Percentiles rank a stretch among this genome's conserved stretches.
phyloP scores from a whole-genome alignment of 768 basidiomycete genomes.

The Hericium rajendrae region DNA sequence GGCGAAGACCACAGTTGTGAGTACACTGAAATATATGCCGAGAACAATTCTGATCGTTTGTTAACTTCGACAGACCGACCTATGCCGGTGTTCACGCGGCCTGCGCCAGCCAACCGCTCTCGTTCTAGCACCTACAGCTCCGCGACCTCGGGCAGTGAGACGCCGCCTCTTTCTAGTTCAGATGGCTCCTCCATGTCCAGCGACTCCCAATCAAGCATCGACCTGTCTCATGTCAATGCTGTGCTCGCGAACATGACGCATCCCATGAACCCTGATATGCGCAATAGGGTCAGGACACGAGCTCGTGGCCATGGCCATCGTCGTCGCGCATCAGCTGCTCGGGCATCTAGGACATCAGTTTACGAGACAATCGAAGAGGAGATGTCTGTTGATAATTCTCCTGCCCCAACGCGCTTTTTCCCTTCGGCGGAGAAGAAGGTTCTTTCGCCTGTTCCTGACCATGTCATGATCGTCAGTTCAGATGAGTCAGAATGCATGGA shows the following conservation, averaged over 20 bases:
- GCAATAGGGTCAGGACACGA: conserved; percentile 36
- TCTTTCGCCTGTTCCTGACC: conserved; percentile 8
- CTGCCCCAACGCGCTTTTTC: conserved; percentile 6
- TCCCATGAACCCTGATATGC: conserved; percentile 31
- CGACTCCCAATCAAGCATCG: conserved; percentile 64
- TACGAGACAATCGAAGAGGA: conserved; percentile 82
- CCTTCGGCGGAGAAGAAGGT: conserved; percentile 2
- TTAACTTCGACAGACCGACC: conserved; percentile 23
- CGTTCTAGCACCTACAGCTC: conserved; percentile 62
- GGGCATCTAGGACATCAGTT: conserved; percentile 54
- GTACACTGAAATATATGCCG: conserved; percentile 27
- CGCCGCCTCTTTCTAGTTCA: conserved; percentile 55
- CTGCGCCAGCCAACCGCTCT: conserved; percentile 38
- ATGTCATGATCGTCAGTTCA: conserved; percentile 45
- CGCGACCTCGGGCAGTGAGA: conserved; percentile 54
- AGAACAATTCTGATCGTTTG: conserved; percentile 3
- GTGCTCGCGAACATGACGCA: conserved; percentile 47
- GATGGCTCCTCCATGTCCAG: conserved; percentile 62
- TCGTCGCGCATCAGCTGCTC: conserved; percentile 56
- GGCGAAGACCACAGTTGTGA: conserved; percentile 48
- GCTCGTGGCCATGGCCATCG: conserved; percentile 61
- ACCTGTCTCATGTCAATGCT: conserved; percentile 50
- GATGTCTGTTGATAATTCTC: conserved; percentile 25
- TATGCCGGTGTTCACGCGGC: conserved; percentile 54
- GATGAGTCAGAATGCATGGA: conserved; percentile 34